Percentiles rank a stretch among this genome's conserved stretches.
These are phyloP conservation scores for Lactarius trivialis DNA, from an alignment of 768 basidiomycete genomes.

Conservation along the genomic window DNA sequence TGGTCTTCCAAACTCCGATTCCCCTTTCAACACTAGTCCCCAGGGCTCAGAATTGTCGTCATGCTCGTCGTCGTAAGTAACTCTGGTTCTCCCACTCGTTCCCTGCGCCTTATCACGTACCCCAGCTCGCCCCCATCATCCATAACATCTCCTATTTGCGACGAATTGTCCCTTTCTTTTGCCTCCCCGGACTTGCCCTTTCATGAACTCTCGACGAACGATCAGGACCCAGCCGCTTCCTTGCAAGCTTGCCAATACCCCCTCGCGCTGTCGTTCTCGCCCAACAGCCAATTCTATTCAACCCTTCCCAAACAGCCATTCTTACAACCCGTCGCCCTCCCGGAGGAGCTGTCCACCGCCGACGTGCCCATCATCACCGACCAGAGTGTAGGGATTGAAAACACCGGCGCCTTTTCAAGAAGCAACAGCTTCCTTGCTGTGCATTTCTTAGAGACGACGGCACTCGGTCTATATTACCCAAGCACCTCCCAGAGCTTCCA, in stretches of 20 bases:
- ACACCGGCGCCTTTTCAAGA: not conserved
- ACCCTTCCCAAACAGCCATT: not conserved
- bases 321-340: not conserved
- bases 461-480: slow-evolving; percentile 11
- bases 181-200: not conserved
- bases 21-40: not conserved
- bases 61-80: slow-evolving; percentile 1
- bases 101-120: not conserved
- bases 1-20: not conserved
- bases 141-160: not conserved
- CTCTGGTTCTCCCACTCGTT: not conserved
- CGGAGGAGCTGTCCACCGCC: not conserved
- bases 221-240: not conserved
- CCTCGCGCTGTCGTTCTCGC: not conserved
- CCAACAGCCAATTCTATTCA: not conserved
- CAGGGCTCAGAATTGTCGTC: not conserved
- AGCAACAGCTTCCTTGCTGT: not conserved
- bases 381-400: not conserved
- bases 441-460: not conserved
- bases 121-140: slow-evolving; percentile 4
- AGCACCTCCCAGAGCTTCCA: not conserved
- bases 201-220: not conserved
- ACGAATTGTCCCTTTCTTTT: not conserved
- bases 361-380: not conserved
- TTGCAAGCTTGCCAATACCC: not conserved